These are phyloP conservation scores for Hemisphaericaspora lyxosophila DNA, from an alignment of 1,139 yeast species.

Conservation along the genomic window DNA sequence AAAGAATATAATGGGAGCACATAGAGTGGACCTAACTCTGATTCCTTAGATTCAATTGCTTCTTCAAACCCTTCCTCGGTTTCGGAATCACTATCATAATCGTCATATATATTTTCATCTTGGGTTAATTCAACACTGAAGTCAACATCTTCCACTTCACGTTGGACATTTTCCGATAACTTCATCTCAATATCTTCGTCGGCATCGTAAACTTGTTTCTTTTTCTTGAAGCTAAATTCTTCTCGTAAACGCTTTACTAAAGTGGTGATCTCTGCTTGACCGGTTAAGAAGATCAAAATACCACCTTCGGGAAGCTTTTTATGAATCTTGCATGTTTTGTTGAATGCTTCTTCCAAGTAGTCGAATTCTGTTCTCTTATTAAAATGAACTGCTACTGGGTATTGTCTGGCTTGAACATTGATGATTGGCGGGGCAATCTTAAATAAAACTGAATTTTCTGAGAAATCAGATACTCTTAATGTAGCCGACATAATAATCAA, in stretches of 20 bases:
- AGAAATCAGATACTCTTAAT: conserved; percentile 85
- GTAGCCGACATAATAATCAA: conserved; percentile 93
- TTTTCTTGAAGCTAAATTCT: conserved; percentile 63
- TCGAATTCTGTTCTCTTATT: conserved; percentile 74
- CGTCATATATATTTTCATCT: conserved; percentile 18
- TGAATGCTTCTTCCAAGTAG: conserved; percentile 83
- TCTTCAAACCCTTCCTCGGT: conserved; percentile 95
- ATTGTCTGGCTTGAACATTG: conserved; percentile 92
- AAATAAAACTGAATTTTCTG: conserved; percentile 75
- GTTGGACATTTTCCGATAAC: conserved; percentile 58
- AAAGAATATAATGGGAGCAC: conserved; percentile 91
- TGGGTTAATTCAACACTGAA: conserved; percentile 57
- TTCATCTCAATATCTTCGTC: conserved; percentile 46
- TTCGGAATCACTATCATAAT: conserved; percentile 43
- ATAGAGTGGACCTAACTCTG: conserved; percentile 77
- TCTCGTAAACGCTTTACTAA: conserved; percentile 68
- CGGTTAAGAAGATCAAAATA: conserved; percentile 86
- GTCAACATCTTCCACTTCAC: conserved; percentile 88
- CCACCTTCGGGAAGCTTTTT: conserved; percentile 89
- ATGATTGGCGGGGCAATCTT: conserved; percentile 83
- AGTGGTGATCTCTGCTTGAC: conserved; percentile 84
- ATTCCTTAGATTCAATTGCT: conserved; percentile 68
- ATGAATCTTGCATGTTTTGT: conserved; percentile 85
- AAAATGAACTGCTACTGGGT: conserved; percentile 91
- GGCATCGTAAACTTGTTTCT: conserved; percentile 17